Conservation (phyloP, 192 early-diverging fungal species). For the Rhizophagus prolifer region DNA sequence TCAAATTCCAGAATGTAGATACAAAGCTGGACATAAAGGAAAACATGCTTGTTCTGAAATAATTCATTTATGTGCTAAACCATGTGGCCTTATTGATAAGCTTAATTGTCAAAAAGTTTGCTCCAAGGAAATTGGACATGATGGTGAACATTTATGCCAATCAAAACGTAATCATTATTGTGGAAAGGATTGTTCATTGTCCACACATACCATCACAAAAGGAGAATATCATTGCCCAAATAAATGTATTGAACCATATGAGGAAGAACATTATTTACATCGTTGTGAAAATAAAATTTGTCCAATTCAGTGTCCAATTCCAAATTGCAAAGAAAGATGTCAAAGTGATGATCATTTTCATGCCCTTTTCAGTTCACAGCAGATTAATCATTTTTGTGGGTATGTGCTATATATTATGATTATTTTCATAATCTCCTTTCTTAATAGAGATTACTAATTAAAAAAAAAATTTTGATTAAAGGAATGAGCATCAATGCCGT, state of each 20-base stretch:
- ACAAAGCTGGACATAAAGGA: conserved; percentile 21
- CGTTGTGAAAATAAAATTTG: conserved; percentile 24
- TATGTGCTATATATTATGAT: neutral
- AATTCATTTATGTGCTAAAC: conserved; percentile 6
- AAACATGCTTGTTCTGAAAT: conserved; percentile 20
- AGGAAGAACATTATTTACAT: conserved; percentile 5
- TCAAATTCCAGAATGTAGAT: neutral
- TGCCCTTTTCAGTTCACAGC: neutral
- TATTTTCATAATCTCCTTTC: no score
- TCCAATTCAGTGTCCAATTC: conserved; percentile 24
- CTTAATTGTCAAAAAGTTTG: conserved; percentile 24
- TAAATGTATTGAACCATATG: conserved; percentile 17
- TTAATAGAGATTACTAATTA: neutral
- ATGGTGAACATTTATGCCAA: conserved; percentile 24
- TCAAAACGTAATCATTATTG: conserved; percentile 28
- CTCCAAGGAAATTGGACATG: conserved; percentile 28
- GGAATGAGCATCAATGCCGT: conserved; percentile 27
- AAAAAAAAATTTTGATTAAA: neutral
- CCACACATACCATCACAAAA: neutral
- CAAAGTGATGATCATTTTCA: conserved; percentile 27
- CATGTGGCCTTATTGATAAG: neutral
- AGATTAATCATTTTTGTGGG: conserved; percentile 28
- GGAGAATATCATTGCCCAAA: conserved; percentile 14
- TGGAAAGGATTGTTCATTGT: conserved; percentile 28
- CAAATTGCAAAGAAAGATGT: neutral